Base-by-base conservation (phyloP, 805 yeast species). In the baker's yeast (Saccharomyces cerevisiae) region DNA sequence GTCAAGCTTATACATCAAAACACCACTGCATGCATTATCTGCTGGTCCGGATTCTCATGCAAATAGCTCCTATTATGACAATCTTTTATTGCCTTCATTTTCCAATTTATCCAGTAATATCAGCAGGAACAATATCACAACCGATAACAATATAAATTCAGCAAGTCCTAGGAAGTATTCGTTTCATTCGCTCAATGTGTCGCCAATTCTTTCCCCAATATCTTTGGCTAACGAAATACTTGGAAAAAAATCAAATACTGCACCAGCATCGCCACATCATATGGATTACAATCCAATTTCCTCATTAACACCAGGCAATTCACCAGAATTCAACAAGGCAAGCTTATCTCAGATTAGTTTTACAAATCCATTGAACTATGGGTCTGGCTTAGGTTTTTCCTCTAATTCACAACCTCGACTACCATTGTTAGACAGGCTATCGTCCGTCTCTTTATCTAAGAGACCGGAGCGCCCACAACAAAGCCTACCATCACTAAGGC, bases 401-500 rank as follows among this genome's bases (percentile, higher is more conserved):
- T 27, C 49, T 13, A 30, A 32, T 22, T 46, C 51, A 31, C 48
- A 50, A 41, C 8, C 48, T 30, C 56, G 51, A 30, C 51, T 43
- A 24, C 46, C 48, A 17, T 36, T 36, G 24, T 17, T 36, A 10
- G 43, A 36, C 43, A 36, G 43, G 11, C 9, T 36, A n/a, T 36
- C 43, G 11, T 6, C 43, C 10, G 51, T 47, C 13, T 30, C 53
- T 6, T 29, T 41, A 6, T 26, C 56, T 14, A 48, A 48, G 13
- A 27, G 24, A 26, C 17, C 26, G 11, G 46, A 29, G 8, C 26
- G 17, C 22, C 10, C 36, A 27, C 41, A 27, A n/a, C 29, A 32
- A 27, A 30, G 49, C n/a, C 51, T 70, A 46, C 73, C 73, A n/a
- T 61, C 71, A 3, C 57, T 70, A 17, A 63, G 61, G 52, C 66